Evolutionary conservation across 106 monocot genomes (phyloP).

Genomic region (Acorus gramineus): DNA sequence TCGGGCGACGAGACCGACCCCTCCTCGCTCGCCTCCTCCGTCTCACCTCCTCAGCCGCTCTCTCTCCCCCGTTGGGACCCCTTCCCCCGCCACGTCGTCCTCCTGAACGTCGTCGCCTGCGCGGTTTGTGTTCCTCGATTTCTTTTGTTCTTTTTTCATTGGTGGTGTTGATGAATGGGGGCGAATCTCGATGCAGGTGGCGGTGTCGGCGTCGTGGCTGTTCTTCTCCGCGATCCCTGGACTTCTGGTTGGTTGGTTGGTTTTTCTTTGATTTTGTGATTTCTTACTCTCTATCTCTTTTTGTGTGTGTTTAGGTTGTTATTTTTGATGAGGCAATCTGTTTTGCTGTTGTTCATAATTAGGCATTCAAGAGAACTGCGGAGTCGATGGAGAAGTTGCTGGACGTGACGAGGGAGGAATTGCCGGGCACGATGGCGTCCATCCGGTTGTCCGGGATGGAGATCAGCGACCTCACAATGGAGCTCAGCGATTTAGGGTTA

Average conservation of each 20-base stretch:
- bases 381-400: constrained; percentile 57
- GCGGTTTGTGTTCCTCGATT: constrained; percentile 14
- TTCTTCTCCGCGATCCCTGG: constrained; percentile 73
- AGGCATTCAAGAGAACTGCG: constrained; percentile 64
- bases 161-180: neutral
- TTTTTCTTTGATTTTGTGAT: neutral
- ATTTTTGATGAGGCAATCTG: neutral
- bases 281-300: neutral
- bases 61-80: constrained; percentile 23
- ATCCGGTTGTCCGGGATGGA: constrained; percentile 78
- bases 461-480: constrained; percentile 79
- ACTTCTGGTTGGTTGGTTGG: constrained; percentile 37
- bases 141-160: neutral
- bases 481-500: constrained; percentile 72
- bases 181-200: constrained; percentile 27
- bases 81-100: constrained; percentile 28
- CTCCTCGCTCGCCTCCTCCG: constrained; percentile 20
- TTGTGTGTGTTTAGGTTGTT: neutral
- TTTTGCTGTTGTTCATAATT: constrained; percentile 2
- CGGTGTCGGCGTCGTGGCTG: constrained; percentile 55
- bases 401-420: constrained; percentile 62
- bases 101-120: constrained; percentile 50
- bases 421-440: constrained; percentile 78
- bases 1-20: no score
- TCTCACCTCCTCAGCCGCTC: constrained; percentile 25